Conservation (phyloP, 2,329 filamentous ascomycete genomes). For the Trichoderma asperellum region DNA sequence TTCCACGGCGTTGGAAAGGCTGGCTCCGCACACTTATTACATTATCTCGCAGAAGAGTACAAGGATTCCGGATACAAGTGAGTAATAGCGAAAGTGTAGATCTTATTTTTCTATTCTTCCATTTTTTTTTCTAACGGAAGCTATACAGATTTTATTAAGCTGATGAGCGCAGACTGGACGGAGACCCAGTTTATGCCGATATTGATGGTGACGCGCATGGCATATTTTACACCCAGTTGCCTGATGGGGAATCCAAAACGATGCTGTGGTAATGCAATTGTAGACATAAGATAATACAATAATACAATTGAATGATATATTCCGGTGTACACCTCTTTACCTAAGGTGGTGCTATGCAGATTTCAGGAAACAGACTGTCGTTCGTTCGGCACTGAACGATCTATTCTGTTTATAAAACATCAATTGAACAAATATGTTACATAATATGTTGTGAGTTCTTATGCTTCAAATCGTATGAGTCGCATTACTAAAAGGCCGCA, state of each 20-base stretch:
- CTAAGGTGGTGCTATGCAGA: background rate
- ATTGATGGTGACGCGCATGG: conserved; percentile 49
- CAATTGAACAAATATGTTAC: too few relatives aligned
- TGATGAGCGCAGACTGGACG: conserved; percentile 46
- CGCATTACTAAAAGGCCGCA: too few relatives aligned
- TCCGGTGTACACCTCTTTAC: too few relatives aligned
- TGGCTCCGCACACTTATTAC: conserved; percentile 39
- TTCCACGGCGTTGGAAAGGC: conserved; percentile 48
- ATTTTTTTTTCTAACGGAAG: too few relatives aligned
- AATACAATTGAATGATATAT: background rate
- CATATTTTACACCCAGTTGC: conserved; percentile 33
- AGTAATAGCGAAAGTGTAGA: background rate
- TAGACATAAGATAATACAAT: background rate
- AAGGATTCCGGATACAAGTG: background rate
- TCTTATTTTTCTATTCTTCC: too few relatives aligned
- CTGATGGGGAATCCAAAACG: background rate
- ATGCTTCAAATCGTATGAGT: too few relatives aligned
- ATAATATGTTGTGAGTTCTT: too few relatives aligned
- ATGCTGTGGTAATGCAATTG: background rate
- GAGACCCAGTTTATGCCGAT: conserved; percentile 30
- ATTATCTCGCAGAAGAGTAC: conserved; percentile 36
- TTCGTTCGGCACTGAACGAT: background rate
- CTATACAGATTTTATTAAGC: conserved; percentile 53
- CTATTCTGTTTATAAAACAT: too few relatives aligned
- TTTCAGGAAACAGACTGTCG: background rate